Conservation (phyloP, 1,139 yeast genomes). For the Zygosaccharomyces sapae region DNA sequence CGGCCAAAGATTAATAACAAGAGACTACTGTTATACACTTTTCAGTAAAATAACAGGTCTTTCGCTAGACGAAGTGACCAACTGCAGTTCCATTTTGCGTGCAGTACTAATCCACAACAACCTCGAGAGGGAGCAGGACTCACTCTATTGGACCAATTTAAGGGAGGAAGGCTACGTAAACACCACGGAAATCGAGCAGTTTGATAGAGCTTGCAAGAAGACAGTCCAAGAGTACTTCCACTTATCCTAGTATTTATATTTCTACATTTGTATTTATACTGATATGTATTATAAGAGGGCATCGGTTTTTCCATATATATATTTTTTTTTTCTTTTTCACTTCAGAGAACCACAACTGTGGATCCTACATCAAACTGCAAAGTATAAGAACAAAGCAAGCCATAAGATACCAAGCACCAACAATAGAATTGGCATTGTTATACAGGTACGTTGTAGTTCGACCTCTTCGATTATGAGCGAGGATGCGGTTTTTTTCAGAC, state of each 20-base stretch:
- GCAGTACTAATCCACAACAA: slow-evolving; percentile 22
- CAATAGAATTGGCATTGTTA: neutral
- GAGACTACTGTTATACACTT: slow-evolving; percentile 20
- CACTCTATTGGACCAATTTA: neutral
- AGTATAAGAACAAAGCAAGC: neutral
- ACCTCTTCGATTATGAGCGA: slow-evolving; percentile 22
- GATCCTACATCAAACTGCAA: neutral
- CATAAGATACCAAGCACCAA: neutral
- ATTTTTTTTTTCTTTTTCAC: neutral
- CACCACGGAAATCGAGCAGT: slow-evolving; percentile 24
- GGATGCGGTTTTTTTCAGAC: slow-evolving; percentile 28
- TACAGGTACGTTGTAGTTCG: neutral
- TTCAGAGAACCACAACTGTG: neutral
- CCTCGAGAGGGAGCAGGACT: slow-evolving; percentile 4
- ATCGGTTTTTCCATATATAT: neutral
- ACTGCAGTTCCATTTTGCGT: slow-evolving; percentile 30
- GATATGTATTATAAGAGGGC: neutral
- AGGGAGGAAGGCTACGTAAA: slow-evolving; percentile 14
- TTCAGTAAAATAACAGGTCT: slow-evolving; percentile 25
- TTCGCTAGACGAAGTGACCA: slow-evolving; percentile 21
- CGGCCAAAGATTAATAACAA: slow-evolving; percentile 14
- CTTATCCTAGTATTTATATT: slow-evolving; percentile 5
- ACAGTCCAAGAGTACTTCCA: slow-evolving; percentile 21
- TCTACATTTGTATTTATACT: neutral
- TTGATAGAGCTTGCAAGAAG: slow-evolving; percentile 23